Evolutionary conservation across 805 yeast genomes (phyloP).

Genomic region (Saccharomycopsis fibuligera): DNA sequence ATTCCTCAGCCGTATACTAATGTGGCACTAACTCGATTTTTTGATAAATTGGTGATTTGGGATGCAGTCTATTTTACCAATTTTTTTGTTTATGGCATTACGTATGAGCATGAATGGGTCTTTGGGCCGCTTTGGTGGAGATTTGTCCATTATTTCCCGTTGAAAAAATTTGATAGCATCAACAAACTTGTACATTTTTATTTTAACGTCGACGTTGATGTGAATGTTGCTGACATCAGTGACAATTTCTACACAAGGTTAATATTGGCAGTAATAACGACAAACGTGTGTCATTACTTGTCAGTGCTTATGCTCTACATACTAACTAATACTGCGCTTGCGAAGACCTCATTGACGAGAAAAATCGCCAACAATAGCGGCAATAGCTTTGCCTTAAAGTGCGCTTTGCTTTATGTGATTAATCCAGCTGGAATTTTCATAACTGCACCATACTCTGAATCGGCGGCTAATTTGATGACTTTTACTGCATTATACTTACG

Average conservation of each 20-base stretch:
- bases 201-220: constrained; percentile 5
- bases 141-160: constrained; percentile 29
- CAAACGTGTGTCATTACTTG: constrained; percentile 47
- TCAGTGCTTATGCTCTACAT: constrained; percentile 43
- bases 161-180: constrained; percentile 5
- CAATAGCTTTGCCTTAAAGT: constrained; percentile 27
- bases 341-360: constrained; percentile 13
- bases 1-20: not conserved
- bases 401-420: constrained; percentile 45
- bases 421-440: constrained; percentile 80
- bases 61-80: constrained; percentile 75
- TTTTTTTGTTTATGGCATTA: constrained; percentile 41
- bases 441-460: constrained; percentile 71
- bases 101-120: constrained; percentile 88
- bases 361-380: constrained; percentile 22
- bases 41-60: constrained; percentile 66
- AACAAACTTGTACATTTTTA: no score
- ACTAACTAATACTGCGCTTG: constrained; percentile 37
- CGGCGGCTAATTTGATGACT: constrained; percentile 55
- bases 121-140: constrained; percentile 77
- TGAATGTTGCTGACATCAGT: constrained; percentile 19
- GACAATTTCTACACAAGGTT: constrained; percentile 40
- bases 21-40: constrained; percentile 23
- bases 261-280: constrained; percentile 40
- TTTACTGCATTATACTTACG: constrained; percentile 51